Percentiles rank a stretch among this genome's conserved stretches.
These are phyloP conservation scores for Globisporangium middletonii DNA, from an alignment of 352 stramenopile genomes.

Conservation along the genomic window DNA sequence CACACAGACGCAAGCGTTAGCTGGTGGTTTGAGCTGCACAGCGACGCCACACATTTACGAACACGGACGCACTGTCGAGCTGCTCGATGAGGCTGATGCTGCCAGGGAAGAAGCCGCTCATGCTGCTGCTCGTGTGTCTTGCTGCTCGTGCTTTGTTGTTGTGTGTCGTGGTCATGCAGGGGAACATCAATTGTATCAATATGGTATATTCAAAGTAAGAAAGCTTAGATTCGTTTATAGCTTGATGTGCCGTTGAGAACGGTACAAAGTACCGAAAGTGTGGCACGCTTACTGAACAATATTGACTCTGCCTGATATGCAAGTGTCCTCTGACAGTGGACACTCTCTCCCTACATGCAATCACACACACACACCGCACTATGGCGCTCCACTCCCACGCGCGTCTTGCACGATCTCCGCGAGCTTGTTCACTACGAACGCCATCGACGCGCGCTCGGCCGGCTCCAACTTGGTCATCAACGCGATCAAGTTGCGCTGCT, in stretches of 20 bases:
- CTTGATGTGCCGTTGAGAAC: too few species aligned
- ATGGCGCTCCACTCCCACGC: background rate
- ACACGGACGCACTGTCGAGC: constrained; percentile 61
- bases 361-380: background rate
- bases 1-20: background rate
- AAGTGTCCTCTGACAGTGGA: too few species aligned
- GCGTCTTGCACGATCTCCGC: background rate
- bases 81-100: constrained; percentile 82
- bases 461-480: constrained; percentile 1
- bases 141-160: background rate
- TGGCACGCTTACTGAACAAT: too few species aligned
- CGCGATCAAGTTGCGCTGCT: constrained; percentile 6
- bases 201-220: too few species aligned
- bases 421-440: background rate
- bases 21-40: background rate
- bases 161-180: background rate
- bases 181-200: too few species aligned
- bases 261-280: too few species aligned
- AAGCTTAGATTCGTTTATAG: too few species aligned
- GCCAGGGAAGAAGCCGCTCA: constrained; percentile 76
- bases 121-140: constrained; percentile 16
- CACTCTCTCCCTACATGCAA: too few species aligned
- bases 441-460: background rate
- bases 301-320: too few species aligned
- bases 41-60: background rate